Evolutionary conservation across 768 basidiomycete species (phyloP), one percentile per base, ranked within the genome.

Genomic region (Cubamyces lactineus): DNA sequence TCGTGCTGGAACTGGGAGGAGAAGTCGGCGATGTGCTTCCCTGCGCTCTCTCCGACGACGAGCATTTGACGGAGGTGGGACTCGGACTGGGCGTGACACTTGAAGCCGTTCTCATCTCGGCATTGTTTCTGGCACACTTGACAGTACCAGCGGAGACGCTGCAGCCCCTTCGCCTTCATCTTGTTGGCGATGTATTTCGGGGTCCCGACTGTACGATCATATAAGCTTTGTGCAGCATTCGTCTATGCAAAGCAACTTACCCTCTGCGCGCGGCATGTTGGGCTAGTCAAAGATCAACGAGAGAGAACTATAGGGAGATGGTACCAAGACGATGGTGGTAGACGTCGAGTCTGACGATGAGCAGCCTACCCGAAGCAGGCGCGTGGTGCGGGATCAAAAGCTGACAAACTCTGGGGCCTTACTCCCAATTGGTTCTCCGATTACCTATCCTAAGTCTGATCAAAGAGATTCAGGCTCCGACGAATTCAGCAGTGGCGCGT

Each of bases 61-160:
- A 99, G 84, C 95, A 99, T 98, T 74, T 98, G 95, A 2, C 97
- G 86, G 39, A 98, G 79, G 77, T 99, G 97, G 0, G 88, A 82
- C 74, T 96, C 94, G 30, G 92, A 92, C 56, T 85, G 83, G 16
- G 87, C 84, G 73, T 98, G 95, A 74, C 94, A 96, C 77, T 97
- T 97, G 85, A 98, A 99, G 17, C 96, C 97, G 75, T 99, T 99
- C 79, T 98, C 97, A 75, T 98, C 92, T 73, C 96, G 82, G 75
- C 96, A 98, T 76, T 98, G 96, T 74, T 99, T 99, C 82, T 98
- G 79, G 84, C 97, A 98, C 67, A 98, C 93, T 82, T 99, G 96
- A 71, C 96, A 98, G 77, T 92, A 99, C 96, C 96, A 98, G 64
- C 96, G 85, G 65, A 98, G 85, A 70, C 94, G 87, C 75, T 97